A percentile compares a stretch with the other conserved stretches of the same genome.
Conservation (phyloP, 2,329 filamentous ascomycete species). For the Apiospora saccharicola region DNA sequence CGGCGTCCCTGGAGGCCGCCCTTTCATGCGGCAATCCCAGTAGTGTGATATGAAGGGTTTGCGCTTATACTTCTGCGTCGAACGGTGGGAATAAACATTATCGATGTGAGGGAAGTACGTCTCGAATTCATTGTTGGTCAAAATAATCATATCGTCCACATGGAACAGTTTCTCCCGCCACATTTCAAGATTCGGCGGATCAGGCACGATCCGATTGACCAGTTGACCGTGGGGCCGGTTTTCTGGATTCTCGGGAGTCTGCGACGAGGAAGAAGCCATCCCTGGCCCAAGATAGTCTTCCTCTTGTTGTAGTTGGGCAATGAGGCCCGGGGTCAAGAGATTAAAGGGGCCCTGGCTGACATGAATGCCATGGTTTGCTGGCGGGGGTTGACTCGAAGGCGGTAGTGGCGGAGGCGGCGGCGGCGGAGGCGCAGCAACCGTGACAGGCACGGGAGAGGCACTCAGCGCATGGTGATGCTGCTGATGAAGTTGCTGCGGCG, state of each 20-base stretch:
- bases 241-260: conserved; percentile 43
- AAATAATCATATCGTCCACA: conserved; percentile 74
- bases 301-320: conserved; percentile 45
- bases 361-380: conserved; percentile 13
- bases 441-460: conserved; percentile 31
- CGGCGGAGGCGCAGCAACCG: conserved; percentile 27
- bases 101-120: conserved; percentile 86
- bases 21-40: conserved; percentile 85
- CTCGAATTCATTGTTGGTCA: conserved; percentile 81
- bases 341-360: conserved; percentile 48
- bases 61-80: conserved; percentile 81
- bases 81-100: conserved; percentile 85
- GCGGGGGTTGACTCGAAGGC: conserved; percentile 39
- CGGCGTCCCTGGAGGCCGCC: conserved; percentile 78
- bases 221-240: conserved; percentile 59
- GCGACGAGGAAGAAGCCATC: conserved; percentile 31
- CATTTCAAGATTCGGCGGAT: conserved; percentile 71
- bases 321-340: conserved; percentile 49
- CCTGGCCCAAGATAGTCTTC: conserved; percentile 44
- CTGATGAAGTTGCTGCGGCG: conserved; percentile 1
- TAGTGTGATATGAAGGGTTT: conserved; percentile 86
- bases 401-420: conserved; percentile 46
- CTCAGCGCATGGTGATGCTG: conserved; percentile 29
- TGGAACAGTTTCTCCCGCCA: conserved; percentile 80
- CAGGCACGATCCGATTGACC: conserved; percentile 63